Base-by-base conservation (phyloP, 768 basidiomycete species). In the Rickenella mellea region DNA sequence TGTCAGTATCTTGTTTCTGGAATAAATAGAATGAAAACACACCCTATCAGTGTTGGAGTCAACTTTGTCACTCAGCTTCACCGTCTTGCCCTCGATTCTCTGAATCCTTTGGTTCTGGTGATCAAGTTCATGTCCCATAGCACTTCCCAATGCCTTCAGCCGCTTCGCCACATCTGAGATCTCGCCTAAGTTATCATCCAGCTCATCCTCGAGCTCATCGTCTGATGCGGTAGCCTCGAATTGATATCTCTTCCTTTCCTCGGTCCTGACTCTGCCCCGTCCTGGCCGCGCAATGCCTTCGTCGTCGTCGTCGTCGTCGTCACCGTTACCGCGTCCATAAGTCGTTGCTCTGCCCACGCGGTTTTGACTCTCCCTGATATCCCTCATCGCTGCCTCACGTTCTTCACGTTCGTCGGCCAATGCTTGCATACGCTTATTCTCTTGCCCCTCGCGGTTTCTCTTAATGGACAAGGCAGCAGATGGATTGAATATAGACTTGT, bases 391-490 rank as follows among this genome's bases (percentile, higher is more conserved):
- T 53, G 81, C 81, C 67, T 93, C 89, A 38, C 90, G 77, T 51
- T 90, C 86, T 6, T 68, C 59, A 20, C 83, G 77, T 54, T 97
- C 92, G 20, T 90, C 85, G 7, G 90, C 83, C 54, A 93, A 93
- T 11, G 91, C 89, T 38, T 78, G 65, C 60, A 80, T 76, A 19
- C 96, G 67, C 56, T 90, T 87, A 24, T 77, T 75, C 55, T 96
- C 91, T 52, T 90, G 80, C 11, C 85, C 88, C 4, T 77, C 76
- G 38, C 91, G 86, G 62, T 97, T 98, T 14, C 71, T 73, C 27
- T 90, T 83, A 62, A 96, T 99, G 69, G 97, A 94, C 62, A 85
- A 94, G 0, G 83, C 81, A 51, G 96, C 80, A 43, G 78, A 90
- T 7, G 89, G 93, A 38, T 82, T 77, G 70, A 99, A 97, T 58